Base-by-base conservation (phyloP, 306 rosid genomes). In the Casuarina glauca region DNA sequence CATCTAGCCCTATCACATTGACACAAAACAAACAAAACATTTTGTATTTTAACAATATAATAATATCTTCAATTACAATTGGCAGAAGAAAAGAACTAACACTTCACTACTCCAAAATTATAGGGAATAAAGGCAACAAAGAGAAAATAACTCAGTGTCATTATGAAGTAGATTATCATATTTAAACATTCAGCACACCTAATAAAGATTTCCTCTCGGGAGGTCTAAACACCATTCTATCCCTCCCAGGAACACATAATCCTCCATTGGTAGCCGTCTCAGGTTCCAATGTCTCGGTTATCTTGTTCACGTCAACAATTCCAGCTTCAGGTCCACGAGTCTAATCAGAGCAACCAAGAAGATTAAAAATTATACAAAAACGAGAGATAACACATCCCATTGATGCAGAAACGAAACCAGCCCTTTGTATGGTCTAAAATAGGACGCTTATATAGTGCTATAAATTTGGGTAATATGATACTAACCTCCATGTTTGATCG, bases 211-310 rank as follows among this genome's bases (percentile, higher is more conserved):
- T 93, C 79, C 89, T 86, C 79, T 93, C 97, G 0, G 82, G 92
- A 78, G 96, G 89, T 45, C 86, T 86, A 57, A 85, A 95, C 42
- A 79, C 90, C 32, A 90, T 83, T 54, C 91, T 79, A 49, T 92
- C 97, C 81, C 89, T 95, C 78, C 97, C 97, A 0, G 97, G 97
- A 79, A 92, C 81, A 83, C 67, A 88, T 70, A 92, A 87, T 50
- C 97, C 97, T 35, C 91, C 93, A 3, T 78, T 78, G 20, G 72
- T 71, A 13, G 76, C 63, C 63, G 82, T 87, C 55, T 95, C 97
- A 1, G 93, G 89, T 80, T 89, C 97, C 86, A 95, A 68, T 1
- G 87, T 86, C 36, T 9, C 81, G 0, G 85, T 95, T 17, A 82
- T 84, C 79, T 86, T 88, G 73, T 89, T 84, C 54, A 92, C 43